These are phyloP conservation scores for Mycotypha africana DNA, from an alignment of 371 early-diverging fungal genomes.

Conservation along the genomic window DNA sequence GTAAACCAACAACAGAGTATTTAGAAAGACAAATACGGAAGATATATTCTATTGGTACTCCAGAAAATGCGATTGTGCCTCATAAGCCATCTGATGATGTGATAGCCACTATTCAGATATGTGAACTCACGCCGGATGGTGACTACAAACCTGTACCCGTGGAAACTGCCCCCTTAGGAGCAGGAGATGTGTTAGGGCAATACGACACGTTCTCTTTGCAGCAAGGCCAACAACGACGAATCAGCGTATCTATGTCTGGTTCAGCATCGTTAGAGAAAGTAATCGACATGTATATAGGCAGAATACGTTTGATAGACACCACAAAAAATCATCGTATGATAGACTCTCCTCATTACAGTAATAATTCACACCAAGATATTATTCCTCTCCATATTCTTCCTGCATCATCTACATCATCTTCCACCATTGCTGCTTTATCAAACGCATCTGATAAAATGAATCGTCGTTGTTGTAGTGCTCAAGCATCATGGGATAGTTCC, in stretches of 20 bases:
- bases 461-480: conserved; percentile 27
- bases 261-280: conserved; percentile 40
- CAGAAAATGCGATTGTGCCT: not conserved
- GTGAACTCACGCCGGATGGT: conserved; percentile 60
- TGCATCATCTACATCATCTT: conserved; percentile 19
- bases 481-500: conserved; percentile 80
- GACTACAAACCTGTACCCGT: conserved; percentile 60
- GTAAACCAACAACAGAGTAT: conserved; percentile 29
- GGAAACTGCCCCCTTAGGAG: not conserved
- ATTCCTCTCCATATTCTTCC: conserved; percentile 41
- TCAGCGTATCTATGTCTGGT: conserved; percentile 59
- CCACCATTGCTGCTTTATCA: conserved; percentile 14
- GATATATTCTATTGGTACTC: not conserved
- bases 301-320: conserved; percentile 60
- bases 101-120: conserved; percentile 53
- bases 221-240: conserved; percentile 78
- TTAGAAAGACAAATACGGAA: conserved; percentile 33
- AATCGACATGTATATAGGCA: conserved; percentile 48
- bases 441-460: not conserved
- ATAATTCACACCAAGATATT: conserved; percentile 10
- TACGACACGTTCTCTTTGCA: conserved; percentile 50
- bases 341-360: conserved; percentile 46
- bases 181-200: conserved; percentile 1
- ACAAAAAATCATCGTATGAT: conserved; percentile 44
- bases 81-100: conserved; percentile 35